Conservation (phyloP, 2,329 filamentous ascomycete species). For the Aspergillus tanneri region DNA sequence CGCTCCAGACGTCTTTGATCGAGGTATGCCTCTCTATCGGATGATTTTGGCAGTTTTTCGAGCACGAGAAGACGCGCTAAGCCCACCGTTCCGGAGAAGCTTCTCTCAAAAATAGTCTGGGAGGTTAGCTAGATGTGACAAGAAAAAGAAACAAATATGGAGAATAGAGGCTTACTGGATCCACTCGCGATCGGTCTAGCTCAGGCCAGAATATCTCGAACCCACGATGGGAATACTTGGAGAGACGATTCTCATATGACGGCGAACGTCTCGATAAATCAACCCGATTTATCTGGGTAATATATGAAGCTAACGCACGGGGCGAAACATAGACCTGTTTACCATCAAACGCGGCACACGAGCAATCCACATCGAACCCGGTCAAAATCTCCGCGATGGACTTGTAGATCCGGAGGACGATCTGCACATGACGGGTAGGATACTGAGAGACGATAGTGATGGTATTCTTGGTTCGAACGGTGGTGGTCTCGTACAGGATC, state of each 20-base stretch:
- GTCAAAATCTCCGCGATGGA: slow-evolving; percentile 80
- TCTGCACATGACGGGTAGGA: slow-evolving; percentile 79
- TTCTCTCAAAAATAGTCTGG: slow-evolving; percentile 76
- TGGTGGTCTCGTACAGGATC: slow-evolving; percentile 78
- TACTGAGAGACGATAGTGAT: slow-evolving; percentile 84
- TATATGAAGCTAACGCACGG: slow-evolving; percentile 72
- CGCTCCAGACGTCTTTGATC: slow-evolving; percentile 69
- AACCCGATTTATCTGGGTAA: slow-evolving; percentile 78
- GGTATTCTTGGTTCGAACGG: slow-evolving; percentile 80
- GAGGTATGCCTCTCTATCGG: slow-evolving; percentile 68
- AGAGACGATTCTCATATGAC: slow-evolving; percentile 82
- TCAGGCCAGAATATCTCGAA: slow-evolving; percentile 81
- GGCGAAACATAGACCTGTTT: slow-evolving; percentile 76
- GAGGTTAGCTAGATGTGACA: neutral
- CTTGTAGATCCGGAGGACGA: slow-evolving; percentile 82
- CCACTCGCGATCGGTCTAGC: slow-evolving; percentile 71
- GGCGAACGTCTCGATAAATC: slow-evolving; percentile 77
- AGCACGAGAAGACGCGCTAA: slow-evolving; percentile 76
- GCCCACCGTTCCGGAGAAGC: slow-evolving; percentile 71
- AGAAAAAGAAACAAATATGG: neutral
- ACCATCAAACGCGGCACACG: slow-evolving; percentile 77
- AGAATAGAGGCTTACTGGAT: slow-evolving; percentile 52
- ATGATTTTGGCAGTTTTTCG: slow-evolving; percentile 70
- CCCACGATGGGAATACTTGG: slow-evolving; percentile 79
- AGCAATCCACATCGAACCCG: slow-evolving; percentile 85